Evolutionary conservation across 306 rosid species (phyloP), one percentile per base, ranked within the genome.

Genomic region (Erythrophleum fordii): DNA sequence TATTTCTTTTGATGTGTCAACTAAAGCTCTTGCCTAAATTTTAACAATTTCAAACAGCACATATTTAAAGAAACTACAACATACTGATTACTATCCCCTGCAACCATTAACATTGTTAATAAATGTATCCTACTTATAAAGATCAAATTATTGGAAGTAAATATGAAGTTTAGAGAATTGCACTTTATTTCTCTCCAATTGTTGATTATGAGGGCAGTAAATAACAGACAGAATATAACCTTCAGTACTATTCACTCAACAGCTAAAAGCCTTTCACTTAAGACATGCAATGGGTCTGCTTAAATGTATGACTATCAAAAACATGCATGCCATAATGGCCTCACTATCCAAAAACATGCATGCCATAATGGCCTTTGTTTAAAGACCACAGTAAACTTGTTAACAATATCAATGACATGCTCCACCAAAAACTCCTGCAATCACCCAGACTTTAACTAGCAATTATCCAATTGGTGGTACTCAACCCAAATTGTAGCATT

Each of bases 21-120:
- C 49, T 8, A 69, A 76, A 60, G 48, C 29, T 55, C 35, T 60
- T 6, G 77, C 31, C 26, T 16, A 39, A 37, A 26, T 42, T 37
- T 31, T 35, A 2, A 31, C 42, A 69, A 34, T 13, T 41, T 44
- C 77, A 68, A 58, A 49, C 29, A 58, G 29, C 37, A 69, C 65
- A 35, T 46, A 75, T 52, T 49, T 69, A 49, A 70, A 51, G 45
- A 11, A 75, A 67, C 17, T 13, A 76, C 48, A 58, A 44, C 35
- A 59, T 62, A 45, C 71, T 52, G 3, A 65, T 65, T 18, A 16
- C 25, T 26, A 20, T 22, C 35, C 17, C 42, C 53, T 5, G 14
- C 31, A 20, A 68, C 22, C 53, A 23, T 39, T 20, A 41, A 35
- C 34, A 70, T 25, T 35, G 11, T n/a, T 13, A 26, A 28, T 70